These are phyloP conservation scores for cucumber (Cucumis sativus) DNA, from an alignment of 306 rosid genomes.

Conservation along the genomic window DNA sequence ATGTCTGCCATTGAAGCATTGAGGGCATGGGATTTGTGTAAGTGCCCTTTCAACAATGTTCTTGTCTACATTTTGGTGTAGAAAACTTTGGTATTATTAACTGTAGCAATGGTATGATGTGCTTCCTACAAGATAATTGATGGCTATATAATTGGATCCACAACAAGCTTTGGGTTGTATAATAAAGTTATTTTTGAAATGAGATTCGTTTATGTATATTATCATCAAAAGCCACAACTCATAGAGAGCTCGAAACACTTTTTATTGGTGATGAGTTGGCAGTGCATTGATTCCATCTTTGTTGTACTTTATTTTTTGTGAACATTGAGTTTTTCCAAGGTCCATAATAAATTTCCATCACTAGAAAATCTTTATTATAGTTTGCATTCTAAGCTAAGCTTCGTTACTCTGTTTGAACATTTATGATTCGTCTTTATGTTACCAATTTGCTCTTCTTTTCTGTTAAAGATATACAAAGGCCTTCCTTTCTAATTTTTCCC, in stretches of 20 bases:
- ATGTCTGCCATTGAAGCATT: constrained; percentile 19
- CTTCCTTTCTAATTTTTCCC: too few relatives aligned
- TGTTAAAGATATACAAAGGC: too few relatives aligned
- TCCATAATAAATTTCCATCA: neutral
- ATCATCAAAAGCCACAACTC: neutral
- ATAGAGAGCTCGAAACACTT: neutral
- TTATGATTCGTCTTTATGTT: neutral
- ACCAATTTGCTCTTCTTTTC: too few relatives aligned
- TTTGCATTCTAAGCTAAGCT: neutral
- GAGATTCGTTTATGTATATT: constrained; percentile 8
- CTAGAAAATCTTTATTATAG: neutral
- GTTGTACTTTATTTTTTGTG: constrained; percentile 7
- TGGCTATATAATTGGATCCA: neutral
- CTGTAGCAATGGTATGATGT: constrained; percentile 17
- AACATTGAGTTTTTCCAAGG: neutral
- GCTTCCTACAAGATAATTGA: neutral
- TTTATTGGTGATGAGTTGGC: neutral
- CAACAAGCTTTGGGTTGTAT: neutral
- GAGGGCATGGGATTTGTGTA: constrained; percentile 15
- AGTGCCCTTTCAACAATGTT: constrained; percentile 19
- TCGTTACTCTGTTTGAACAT: neutral
- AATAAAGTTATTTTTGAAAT: constrained; percentile 7
- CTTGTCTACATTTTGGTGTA: constrained; percentile 13
- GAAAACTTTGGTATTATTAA: constrained; percentile 11
- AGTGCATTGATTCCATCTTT: neutral